Base-by-base conservation (phyloP, 1,139 yeast genomes). In the Magnusiomyces ingens region DNA sequence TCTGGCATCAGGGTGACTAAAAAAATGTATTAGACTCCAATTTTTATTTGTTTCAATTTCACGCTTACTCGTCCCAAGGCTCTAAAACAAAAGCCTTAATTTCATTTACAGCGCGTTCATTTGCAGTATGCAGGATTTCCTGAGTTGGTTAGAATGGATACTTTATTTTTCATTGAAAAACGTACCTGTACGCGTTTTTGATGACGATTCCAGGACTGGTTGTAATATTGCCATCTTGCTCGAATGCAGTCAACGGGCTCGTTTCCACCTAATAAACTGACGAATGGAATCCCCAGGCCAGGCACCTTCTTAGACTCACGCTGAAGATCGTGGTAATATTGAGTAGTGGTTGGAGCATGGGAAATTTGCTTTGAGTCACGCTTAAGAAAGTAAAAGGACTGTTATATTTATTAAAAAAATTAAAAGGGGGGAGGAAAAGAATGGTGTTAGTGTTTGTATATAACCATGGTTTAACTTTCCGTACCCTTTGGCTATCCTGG, bases 211-310 rank as follows among this genome's bases (percentile, higher is more conserved):
- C 70, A 67, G 2, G 59, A 56, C 43, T 65, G 67, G 32, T 66
- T 61, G 57, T 68, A 74, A 48, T 68, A 56, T 3, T 62, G 59
- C 76, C 76, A 73, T 57, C 77, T 59, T 49, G 61, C 57, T 15
- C 61, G 50, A 2, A 64, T 67, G 43, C 64, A 63, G 1, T 60
- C 64, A 2, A 55, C 56, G 0, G 70, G 58, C 57, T 74, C 77
- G n/a, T 62, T 53, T 1, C 75, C 76, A 26, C 70, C 70, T n/a
- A 72, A 58, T 2, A 74, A 61, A 48, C 62, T 65, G 5, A 69
- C 72, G 60, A 73, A 71, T 0, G 76, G 76, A 15, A 64, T 62
- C 4, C 50, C 50, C 12, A 53, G 51, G 19, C 52, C 54, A 8
- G 50, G 36, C 2, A 46, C 47, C 5, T 51, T 49, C 19, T 19